Conservation (phyloP, 1,284 basidiomycete genomes). For the Inonotus obliquus region DNA sequence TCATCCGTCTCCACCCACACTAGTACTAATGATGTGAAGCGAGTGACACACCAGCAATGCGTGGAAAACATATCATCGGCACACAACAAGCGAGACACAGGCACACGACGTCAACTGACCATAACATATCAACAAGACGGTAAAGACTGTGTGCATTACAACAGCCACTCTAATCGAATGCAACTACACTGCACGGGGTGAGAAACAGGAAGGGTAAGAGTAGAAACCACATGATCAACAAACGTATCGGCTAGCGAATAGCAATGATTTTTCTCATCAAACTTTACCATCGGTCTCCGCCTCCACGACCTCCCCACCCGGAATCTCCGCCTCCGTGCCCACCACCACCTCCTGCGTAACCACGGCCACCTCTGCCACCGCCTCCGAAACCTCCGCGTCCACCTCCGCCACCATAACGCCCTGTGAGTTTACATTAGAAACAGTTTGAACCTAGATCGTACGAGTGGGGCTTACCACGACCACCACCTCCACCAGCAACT, state of each 20-base stretch:
- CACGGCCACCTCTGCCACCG: constrained; percentile 40
- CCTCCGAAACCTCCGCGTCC: constrained; percentile 37
- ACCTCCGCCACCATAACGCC: constrained; percentile 53
- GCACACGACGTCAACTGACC: background rate
- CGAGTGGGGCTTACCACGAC: constrained; percentile 53
- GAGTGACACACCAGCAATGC: background rate
- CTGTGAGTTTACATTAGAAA: constrained; percentile 30
- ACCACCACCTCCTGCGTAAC: constrained; percentile 34
- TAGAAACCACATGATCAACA: background rate
- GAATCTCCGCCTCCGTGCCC: constrained; percentile 33
- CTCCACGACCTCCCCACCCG: constrained; percentile 15
- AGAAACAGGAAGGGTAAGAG: background rate
- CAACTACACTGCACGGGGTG: background rate
- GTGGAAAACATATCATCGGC: background rate
- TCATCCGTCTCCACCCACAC: no score
- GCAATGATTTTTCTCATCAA: no score
- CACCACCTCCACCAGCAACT: constrained; percentile 76
- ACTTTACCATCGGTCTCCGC: constrained; percentile 14
- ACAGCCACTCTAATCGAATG: background rate
- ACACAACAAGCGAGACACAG: background rate
- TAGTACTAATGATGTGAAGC: background rate
- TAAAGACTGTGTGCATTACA: background rate
- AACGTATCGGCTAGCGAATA: background rate
- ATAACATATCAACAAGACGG: background rate
- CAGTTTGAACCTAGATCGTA: background rate